Evolutionary conservation across 305 asterid genomes (phyloP), one percentile per base, ranked within the genome.

Genomic region (Rubia occidens): DNA sequence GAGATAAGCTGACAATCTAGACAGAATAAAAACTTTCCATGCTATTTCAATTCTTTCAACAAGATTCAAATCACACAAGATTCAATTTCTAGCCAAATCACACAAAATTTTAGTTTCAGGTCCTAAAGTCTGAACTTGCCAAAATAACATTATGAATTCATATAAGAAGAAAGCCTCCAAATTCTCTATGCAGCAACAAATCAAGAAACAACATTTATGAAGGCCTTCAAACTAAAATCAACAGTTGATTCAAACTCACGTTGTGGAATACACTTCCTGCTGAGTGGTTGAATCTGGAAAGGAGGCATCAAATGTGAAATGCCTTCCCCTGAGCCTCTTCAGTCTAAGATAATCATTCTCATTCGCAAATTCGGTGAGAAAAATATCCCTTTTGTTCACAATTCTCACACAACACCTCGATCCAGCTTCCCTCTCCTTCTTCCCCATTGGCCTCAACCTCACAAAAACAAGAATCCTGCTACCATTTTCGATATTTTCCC

Each of bases 401-500:
- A 84, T 82, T 71, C 75, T 74, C 53, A 86, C 87, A 66, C 85
- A 80, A 76, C 85, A 80, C 60, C 83, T 80, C 32, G 91, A 83
- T 63, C 88, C 91, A 64, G 81, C 81, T 55, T 84, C 88, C 66
- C 58, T 84, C 71, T 86, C 91, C 83, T 80, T 82, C 79, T 78
- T 86, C 40, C 71, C 78, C 79, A 77, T 75, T 18, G 91, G 91
- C 82, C 91, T 84, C 70, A 82, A 61, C 79, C 91, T 86, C 76
- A 86, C 91, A 74, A 86, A 86, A 67, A 82, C 91, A 74, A 84
- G 87, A 77, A 86, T 86, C 73, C 87, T 73, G 75, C 84, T 82
- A 47, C 79, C 78, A 2, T 56, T 69, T 20, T 72, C 74, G 18
- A 32, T 74, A 5, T 18, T 59, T 18, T 71, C 60, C 9, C 18